Base-by-base conservation (phyloP, 148 eudicot genomes). In the Fagopyrum esculentum region DNA sequence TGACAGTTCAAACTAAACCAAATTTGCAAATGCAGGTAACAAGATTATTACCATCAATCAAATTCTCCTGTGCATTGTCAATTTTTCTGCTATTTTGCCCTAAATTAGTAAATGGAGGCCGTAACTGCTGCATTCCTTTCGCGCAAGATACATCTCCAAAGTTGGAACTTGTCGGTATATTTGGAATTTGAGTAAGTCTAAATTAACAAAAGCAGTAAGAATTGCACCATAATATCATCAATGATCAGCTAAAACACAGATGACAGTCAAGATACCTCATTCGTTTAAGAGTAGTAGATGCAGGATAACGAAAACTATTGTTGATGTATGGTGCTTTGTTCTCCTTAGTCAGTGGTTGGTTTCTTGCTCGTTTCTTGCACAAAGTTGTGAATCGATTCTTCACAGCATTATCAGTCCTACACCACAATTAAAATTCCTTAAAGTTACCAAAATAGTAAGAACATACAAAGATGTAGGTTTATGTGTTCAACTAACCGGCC, bases 321-420 rank as follows among this genome's bases (percentile, higher is more conserved):
- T 5, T 64, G 74, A 82, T 87, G 46, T 74, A 80, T n/a, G 84
- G 71, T 69, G 73, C 56, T 76, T 72, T 82, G 76, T 93, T 89
- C 81, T 90, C 90, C 84, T 90, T 90, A 7, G 91, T 83, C 73
- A 87, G 69, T 12, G 89, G 88, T 83, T 93, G 93, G 51, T 78
- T 86, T 78, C 85, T 87, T 4, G 93, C 96, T 80, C 86, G 86
- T 88, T 87, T 93, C 85, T 93, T 93, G 81, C 98, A 87, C 74
- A 93, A 83, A 46, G 96, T 90, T 52, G 96, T 77, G 84, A 93
- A 93, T 75, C 98, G 87, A 80, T 94, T 94, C 81, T 94, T 94
- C 69, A 94, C 98, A 69, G 98, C 98, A 80, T 94, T 94, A 76
- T 91, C 98, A 35, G 97, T 94, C 83, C 98, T 94, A 81, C 72